Evolutionary conservation across 192 early-diverging fungal genomes (phyloP).

Genomic region (Kickxella alabastrina): DNA sequence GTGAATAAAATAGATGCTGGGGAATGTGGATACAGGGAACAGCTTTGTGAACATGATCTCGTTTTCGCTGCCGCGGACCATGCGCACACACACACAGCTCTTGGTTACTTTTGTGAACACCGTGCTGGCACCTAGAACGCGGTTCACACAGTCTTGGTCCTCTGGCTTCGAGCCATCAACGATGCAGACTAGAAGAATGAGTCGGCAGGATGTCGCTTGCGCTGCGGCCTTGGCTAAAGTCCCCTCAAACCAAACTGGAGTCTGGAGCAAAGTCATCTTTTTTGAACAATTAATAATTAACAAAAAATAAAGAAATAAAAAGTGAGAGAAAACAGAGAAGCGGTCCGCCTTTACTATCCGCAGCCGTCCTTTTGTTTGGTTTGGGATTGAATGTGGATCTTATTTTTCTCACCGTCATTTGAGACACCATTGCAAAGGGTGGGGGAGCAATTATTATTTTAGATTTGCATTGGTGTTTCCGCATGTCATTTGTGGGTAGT

Average conservation of each 20-base stretch:
- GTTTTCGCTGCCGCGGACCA: neutral
- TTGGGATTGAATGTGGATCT: neutral
- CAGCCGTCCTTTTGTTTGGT: neutral
- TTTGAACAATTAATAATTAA: neutral
- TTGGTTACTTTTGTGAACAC: neutral
- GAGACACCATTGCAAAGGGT: no score
- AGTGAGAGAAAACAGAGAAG: neutral
- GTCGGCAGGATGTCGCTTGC: neutral
- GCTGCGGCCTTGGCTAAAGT: neutral
- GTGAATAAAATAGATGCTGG: conserved; percentile 4
- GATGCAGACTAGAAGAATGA: neutral
- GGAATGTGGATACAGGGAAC: neutral
- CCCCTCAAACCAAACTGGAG: neutral
- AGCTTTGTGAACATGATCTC: conserved; percentile 1
- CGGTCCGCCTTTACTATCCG: neutral
- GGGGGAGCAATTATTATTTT: no score
- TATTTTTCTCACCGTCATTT: neutral
- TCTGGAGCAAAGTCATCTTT: neutral
- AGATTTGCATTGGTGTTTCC: no score
- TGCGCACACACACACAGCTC: conserved; percentile 1
- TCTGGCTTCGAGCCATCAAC: neutral
- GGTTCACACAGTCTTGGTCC: neutral
- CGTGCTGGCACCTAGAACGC: neutral
- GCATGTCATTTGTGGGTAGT: no score
- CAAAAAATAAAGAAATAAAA: neutral